Evolutionary conservation across 108 stramenopile genomes (phyloP).

Genomic region (Epithemia pelagica): DNA sequence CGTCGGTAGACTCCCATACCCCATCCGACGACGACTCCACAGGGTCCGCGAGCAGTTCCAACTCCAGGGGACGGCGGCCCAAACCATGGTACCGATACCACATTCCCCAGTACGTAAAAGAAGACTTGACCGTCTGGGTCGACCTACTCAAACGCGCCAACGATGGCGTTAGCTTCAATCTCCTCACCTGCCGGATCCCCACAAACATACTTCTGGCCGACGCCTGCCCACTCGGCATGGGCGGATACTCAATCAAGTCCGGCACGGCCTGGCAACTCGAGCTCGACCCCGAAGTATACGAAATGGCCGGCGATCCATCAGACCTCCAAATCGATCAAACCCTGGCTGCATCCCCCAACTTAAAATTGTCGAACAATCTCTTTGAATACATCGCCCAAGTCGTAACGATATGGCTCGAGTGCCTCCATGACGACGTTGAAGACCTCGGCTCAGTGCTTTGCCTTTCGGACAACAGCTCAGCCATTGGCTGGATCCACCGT

Average conservation of each 20-base stretch:
- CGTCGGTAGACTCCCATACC: too few relatives aligned
- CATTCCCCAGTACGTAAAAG: too few relatives aligned
- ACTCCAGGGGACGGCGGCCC: too few relatives aligned
- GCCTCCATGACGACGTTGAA: neutral
- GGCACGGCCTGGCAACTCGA: neutral
- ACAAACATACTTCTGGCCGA: neutral
- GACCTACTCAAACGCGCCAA: neutral
- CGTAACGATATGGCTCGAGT: neutral
- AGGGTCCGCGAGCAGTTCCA: too few relatives aligned
- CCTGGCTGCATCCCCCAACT: neutral
- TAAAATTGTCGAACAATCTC: neutral
- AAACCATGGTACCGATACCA: too few relatives aligned
- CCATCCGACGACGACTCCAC: too few relatives aligned
- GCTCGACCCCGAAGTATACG: constrained; percentile 3
- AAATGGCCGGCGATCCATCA: neutral
- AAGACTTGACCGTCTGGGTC: neutral
- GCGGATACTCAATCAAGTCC: neutral
- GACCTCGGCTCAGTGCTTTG: neutral
- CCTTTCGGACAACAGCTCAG: neutral
- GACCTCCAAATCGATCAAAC: neutral
- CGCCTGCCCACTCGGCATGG: neutral
- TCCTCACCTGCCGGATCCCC: neutral
- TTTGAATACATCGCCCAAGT: neutral
- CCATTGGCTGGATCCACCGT: neutral
- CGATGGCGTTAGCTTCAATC: neutral